Conservation (phyloP, 345 rosid species). For the Brassica rapa region DNA sequence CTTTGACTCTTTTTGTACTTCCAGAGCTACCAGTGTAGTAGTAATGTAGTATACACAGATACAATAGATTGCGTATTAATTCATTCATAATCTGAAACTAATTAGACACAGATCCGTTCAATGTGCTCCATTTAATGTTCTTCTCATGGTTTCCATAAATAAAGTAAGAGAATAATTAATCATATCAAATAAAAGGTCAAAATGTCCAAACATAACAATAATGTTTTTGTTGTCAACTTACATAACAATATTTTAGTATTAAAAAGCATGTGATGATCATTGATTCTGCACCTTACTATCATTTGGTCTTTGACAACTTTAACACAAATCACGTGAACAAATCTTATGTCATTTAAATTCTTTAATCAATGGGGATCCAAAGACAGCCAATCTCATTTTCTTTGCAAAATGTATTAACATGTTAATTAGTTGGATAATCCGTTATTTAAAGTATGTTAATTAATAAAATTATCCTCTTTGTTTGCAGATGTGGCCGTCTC, state of each 20-base stretch:
- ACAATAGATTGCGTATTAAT: not conserved
- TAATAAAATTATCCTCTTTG: not conserved
- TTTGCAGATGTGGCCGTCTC: conserved; percentile 85
- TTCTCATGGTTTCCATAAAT: conserved; percentile 18
- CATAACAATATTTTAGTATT: not conserved
- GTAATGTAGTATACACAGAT: not conserved
- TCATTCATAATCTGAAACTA: not conserved
- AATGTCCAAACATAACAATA: not conserved
- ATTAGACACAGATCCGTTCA: conserved; percentile 37
- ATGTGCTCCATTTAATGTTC: conserved; percentile 17
- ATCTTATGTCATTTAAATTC: conserved; percentile 16
- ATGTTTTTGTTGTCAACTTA: not conserved
- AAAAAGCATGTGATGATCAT: conserved; percentile 23
- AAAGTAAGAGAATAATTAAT: conserved; percentile 1
- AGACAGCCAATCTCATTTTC: conserved; percentile 22
- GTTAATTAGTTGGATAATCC: not conserved
- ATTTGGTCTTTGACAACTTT: conserved; percentile 28
- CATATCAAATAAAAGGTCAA: conserved; percentile 27
- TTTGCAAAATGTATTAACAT: not conserved
- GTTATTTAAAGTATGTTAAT: not conserved
- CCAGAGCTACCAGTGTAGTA: not conserved
- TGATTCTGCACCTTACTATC: conserved; percentile 26
- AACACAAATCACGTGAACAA: conserved; percentile 35
- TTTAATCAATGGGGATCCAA: conserved; percentile 31
- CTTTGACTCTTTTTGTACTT: conserved; percentile 8